Evolutionary conservation across 257 asterid genomes (phyloP).

Genomic region (Hygrophila difformis): DNA sequence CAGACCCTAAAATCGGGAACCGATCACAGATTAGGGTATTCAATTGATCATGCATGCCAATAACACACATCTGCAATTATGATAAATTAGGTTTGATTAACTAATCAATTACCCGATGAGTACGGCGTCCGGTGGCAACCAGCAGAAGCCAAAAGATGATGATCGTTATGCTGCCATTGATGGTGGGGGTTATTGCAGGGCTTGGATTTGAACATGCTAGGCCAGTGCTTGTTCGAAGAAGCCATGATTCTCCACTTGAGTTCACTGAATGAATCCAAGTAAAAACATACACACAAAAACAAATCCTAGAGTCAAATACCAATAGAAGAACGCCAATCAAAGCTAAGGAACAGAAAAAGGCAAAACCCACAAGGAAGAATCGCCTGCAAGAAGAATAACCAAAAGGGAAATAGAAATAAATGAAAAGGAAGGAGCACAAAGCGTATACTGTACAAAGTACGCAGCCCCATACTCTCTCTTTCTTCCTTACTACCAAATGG

Average conservation of each 20-base stretch:
- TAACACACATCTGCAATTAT: neutral
- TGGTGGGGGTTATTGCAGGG: constrained; percentile 44
- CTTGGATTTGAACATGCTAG: constrained; percentile 64
- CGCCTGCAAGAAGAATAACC: constrained; percentile 54
- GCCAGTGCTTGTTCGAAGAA: constrained; percentile 67
- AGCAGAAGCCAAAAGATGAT: constrained; percentile 39
- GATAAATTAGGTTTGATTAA: neutral
- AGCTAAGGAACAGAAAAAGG: constrained; percentile 21
- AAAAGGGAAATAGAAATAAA: constrained; percentile 49
- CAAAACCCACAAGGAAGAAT: constrained; percentile 62
- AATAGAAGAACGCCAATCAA: neutral
- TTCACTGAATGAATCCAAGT: neutral
- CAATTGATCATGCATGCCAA: neutral
- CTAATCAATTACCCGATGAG: constrained; percentile 22
- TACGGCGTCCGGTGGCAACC: constrained; percentile 25
- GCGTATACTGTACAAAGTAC: too few species aligned
- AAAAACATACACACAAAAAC: neutral
- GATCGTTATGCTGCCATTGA: constrained; percentile 59
- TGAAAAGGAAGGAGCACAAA: too few species aligned
- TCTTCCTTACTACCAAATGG: too few species aligned
- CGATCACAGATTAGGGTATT: too few species aligned
- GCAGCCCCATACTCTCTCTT: too few species aligned
- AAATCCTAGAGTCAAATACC: too few species aligned
- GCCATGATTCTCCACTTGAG: constrained; percentile 28
- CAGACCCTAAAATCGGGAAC: constrained; percentile 13